phyloP scores from a whole-genome alignment of 2,329 filamentous ascomycete genomes.

The Colletotrichum chrysophilum region DNA sequence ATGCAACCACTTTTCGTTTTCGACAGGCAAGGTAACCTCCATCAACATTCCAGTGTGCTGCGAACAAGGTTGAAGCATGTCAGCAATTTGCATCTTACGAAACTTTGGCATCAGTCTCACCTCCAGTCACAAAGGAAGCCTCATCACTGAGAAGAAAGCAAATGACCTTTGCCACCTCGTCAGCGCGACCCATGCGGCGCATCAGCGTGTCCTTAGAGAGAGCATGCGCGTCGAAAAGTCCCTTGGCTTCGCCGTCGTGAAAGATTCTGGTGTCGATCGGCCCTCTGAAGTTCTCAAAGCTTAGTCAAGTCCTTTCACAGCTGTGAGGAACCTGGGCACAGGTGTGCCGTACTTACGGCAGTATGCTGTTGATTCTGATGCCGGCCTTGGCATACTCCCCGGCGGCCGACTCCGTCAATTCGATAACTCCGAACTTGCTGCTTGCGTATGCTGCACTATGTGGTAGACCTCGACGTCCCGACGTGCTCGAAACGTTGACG shows the following conservation, averaged over 20 bases:
- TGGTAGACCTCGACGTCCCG: background rate
- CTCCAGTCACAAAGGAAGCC: background rate
- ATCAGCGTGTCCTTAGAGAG: background rate
- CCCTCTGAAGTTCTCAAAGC: background rate
- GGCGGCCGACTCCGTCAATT: background rate
- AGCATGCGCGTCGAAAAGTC: background rate
- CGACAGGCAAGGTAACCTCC: background rate
- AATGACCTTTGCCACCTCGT: background rate
- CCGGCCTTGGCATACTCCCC: background rate
- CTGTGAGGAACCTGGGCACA: background rate
- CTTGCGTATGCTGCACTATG: background rate
- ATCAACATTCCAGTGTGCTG: background rate
- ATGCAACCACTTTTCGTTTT: background rate
- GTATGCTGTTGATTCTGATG: background rate
- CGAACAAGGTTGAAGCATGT: background rate
- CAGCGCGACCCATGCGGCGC: background rate
- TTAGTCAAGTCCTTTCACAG: background rate
- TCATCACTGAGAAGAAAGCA: background rate
- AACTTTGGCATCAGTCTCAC: background rate
- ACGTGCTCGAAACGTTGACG: background rate
- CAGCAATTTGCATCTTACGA: background rate
- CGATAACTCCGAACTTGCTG: background rate
- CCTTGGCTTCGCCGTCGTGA: background rate
- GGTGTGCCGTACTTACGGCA: background rate
- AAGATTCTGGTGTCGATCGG: background rate